Base-by-base conservation (phyloP, 2,329 filamentous ascomycete species). In the Epichloe coenophiala region DNA sequence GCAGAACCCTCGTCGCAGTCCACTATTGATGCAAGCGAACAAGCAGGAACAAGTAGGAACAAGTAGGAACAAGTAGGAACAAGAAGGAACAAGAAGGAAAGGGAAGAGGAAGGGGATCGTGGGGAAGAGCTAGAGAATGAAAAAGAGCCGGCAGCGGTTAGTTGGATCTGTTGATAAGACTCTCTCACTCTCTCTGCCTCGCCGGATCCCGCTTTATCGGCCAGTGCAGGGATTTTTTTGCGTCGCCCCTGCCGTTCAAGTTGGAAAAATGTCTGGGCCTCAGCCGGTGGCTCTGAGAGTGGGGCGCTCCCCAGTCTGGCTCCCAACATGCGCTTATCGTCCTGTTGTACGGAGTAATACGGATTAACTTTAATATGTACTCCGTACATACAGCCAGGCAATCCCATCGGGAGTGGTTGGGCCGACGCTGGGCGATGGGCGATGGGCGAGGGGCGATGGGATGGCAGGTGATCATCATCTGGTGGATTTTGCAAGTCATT, bases 351-450 rank as follows among this genome's bases (percentile, higher is more conserved):
- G 17, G 17, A 17, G 17, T 17, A 17, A 17, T 17, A 17, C 17
- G 17, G 17, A 17, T 17, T 17, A 17, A 17, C 17, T 17, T 17
- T 17, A 17, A 17, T 2, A 17, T 17, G 17, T 17, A 21, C 19
- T 21, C 19, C 19, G 23, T 27, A 7, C 2, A 5, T 27, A 31
- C 27, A 31, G 27, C 27, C 27, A 31, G 27, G 27, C 27, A 31
- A 11, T 37, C 53, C 54, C 50, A 55, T 54, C 58, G 58, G 57
- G 44, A 44, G 37, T 48, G 31, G 50, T 51, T 54, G 56, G 54
- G 40, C 56, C 56, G 57, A 54, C 37, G 48, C 54, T 55, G 55
- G 39, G 56, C 53, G 49, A 46, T 35, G 27, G 19, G 19, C 19
- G 19, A 19, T 4, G 21, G 21, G 3, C 19, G 19, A 19, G 1